Evolutionary conservation across 441 rosid species (phyloP), one percentile per base, ranked within the genome.

Genomic region (Adansonia rubrostipa): DNA sequence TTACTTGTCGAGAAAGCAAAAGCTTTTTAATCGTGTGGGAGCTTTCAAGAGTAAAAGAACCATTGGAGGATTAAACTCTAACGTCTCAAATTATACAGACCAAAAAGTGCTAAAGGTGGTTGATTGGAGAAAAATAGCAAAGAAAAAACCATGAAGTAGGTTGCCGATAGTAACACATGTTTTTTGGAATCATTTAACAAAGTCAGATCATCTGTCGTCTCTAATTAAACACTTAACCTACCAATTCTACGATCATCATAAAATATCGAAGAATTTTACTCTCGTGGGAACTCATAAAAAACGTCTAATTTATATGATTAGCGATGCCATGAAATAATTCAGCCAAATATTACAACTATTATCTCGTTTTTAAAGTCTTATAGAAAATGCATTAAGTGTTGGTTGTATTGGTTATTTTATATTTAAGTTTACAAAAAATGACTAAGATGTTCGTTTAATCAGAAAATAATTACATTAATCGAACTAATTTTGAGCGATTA

Each of bases 191-290:
- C 74, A 71, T 71, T 53, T 28, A 15, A 33, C 47, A 28, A 28
- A 71, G 74, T 71, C 61, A 50, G 17, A 50, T 50, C 61, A 51
- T 14, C 58, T 50, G 74, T 9, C 28, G 47, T 71, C n/a, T 22
- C 60, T 51, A 13, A 51, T 15, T 51, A 60, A 51, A 36, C 61
- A 14, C 14, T 53, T 71, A 13, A n/a, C 62, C 28, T 24, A 51
- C 22, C 62, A 8, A 60, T 28, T 28, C 60, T n/a, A 1, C 60
- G 5, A 1, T 36, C 44, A 51, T 28, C 24, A 51, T 51, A 28
- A 36, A 64, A 36, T 64, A 19, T 33, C 19, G 20, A 13, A 6
- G 9, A 36, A 33, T 63, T 64, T 64, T 36, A 64, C 69, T 7
- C 42, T 64, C 45, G 65, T 0, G 6, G 6, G 13, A 22, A 14